These are phyloP conservation scores for Trypanosomatidae sp. DNA, from an alignment of 208 protist species.

Conservation along the genomic window DNA sequence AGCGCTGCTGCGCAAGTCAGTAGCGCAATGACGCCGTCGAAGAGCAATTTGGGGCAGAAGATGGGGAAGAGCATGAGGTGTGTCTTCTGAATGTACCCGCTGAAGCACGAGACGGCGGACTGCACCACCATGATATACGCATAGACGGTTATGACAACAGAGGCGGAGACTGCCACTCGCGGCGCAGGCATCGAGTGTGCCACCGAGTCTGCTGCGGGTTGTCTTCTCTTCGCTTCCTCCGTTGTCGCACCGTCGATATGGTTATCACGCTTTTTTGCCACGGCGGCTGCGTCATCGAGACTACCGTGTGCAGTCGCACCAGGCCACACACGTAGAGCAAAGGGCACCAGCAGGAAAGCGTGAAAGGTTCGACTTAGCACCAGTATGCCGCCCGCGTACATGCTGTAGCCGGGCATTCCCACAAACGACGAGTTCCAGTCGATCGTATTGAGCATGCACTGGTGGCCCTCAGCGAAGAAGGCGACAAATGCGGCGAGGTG, in stretches of 20 bases:
- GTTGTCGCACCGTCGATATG: background rate
- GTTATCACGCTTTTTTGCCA: background rate
- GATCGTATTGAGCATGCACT: slow-evolving; percentile 72
- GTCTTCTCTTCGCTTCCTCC: background rate
- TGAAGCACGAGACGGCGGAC: slow-evolving; percentile 50
- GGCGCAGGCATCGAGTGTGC: background rate
- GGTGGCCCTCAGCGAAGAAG: slow-evolving; percentile 74
- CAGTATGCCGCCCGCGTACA: slow-evolving; percentile 49
- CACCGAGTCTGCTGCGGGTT: background rate
- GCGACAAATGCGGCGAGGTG: slow-evolving; percentile 45
- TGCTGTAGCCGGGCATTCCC: slow-evolving; percentile 48
- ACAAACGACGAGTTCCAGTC: slow-evolving; percentile 84
- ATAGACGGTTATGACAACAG: slow-evolving; percentile 34
- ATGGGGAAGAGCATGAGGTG: slow-evolving; percentile 90
- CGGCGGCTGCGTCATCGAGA: background rate
- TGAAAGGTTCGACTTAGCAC: slow-evolving; percentile 71
- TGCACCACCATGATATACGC: slow-evolving; percentile 40
- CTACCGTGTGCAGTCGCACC: background rate
- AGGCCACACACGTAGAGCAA: slow-evolving; percentile 25
- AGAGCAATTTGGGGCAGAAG: slow-evolving; percentile 83
- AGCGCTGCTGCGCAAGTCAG: slow-evolving; percentile 25
- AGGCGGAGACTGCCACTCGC: background rate
- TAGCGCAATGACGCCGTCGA: slow-evolving; percentile 50
- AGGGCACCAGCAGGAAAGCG: slow-evolving; percentile 46
- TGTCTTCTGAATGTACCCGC: slow-evolving; percentile 61